A percentile compares a stretch with the other conserved stretches of the same genome.
phyloP scores from a whole-genome alignment of 1,139 yeast species.

The Lodderomyces metapsilosis region DNA sequence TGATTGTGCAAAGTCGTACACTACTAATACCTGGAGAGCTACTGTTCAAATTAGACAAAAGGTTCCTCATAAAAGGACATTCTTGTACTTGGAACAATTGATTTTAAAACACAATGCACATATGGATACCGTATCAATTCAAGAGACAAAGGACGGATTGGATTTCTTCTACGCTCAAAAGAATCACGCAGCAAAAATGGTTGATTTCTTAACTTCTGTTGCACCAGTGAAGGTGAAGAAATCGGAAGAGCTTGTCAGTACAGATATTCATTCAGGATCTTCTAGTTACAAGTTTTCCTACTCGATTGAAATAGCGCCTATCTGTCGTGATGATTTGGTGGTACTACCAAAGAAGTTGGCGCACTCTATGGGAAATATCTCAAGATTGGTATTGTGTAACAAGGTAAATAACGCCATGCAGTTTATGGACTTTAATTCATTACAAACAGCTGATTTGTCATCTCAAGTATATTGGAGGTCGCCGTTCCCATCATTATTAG shows the following conservation, averaged over 20 bases:
- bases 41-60: constrained; percentile 96
- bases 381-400: constrained; percentile 81
- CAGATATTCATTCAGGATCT: constrained; percentile 89
- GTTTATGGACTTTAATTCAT: constrained; percentile 78
- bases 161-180: constrained; percentile 89
- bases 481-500: constrained; percentile 80
- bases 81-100: constrained; percentile 89
- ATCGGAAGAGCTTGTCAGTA: constrained; percentile 88
- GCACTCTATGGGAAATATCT: constrained; percentile 76
- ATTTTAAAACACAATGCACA: constrained; percentile 93
- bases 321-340: constrained; percentile 94
- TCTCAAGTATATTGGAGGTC: constrained; percentile 81
- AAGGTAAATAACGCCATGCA: constrained; percentile 80
- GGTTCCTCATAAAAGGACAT: constrained; percentile 94
- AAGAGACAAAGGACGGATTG: constrained; percentile 90
- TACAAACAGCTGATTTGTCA: constrained; percentile 77
- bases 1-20: constrained; percentile 95
- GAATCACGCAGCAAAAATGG: constrained; percentile 90
- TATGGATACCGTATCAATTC: constrained; percentile 87
- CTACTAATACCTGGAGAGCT: constrained; percentile 97
- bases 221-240: constrained; percentile 85
- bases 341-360: constrained; percentile 86
- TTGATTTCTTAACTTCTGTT: constrained; percentile 83
- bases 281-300: constrained; percentile 86
- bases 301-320: constrained; percentile 94